phyloP scores from a whole-genome alignment of 1,139 yeast species.

The Nakaseomyces bracarensis region DNA sequence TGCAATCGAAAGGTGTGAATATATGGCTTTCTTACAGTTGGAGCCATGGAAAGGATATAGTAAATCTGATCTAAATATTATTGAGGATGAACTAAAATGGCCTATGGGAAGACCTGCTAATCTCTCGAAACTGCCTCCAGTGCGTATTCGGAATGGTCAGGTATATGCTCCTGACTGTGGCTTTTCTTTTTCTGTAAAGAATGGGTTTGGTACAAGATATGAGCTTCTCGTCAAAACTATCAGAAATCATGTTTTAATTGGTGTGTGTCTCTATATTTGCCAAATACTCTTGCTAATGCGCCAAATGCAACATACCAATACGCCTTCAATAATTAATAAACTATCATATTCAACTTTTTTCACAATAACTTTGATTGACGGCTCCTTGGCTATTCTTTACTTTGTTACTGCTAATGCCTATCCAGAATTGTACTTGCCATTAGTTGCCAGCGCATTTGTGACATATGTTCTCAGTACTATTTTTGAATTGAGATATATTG shows the following conservation, averaged over 20 bases:
- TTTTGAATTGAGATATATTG: slow-evolving; percentile 71
- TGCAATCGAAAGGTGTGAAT: slow-evolving; percentile 56
- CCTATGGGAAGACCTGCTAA: slow-evolving; percentile 73
- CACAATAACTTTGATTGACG: slow-evolving; percentile 54
- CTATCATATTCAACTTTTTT: slow-evolving; percentile 57
- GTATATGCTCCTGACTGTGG: slow-evolving; percentile 91
- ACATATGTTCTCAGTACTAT: slow-evolving; percentile 63
- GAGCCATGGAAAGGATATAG: slow-evolving; percentile 47
- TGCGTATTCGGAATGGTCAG: slow-evolving; percentile 47
- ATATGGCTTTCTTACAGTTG: slow-evolving; percentile 57
- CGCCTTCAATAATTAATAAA: slow-evolving; percentile 72
- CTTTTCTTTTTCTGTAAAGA: slow-evolving; percentile 38
- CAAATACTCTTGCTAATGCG: slow-evolving; percentile 46
- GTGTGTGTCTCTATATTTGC: slow-evolving; percentile 39
- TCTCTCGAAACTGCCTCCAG: slow-evolving; percentile 43
- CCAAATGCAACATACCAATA: slow-evolving; percentile 63
- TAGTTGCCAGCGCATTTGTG: slow-evolving; percentile 62
- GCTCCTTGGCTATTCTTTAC: slow-evolving; percentile 54
- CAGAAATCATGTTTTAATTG: slow-evolving; percentile 41
- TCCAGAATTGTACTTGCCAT: slow-evolving; percentile 52
- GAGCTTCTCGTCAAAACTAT: slow-evolving; percentile 42
- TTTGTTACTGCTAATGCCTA: slow-evolving; percentile 50
- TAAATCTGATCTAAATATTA: slow-evolving; percentile 43
- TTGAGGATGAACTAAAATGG: slow-evolving; percentile 61
- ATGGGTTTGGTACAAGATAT: slow-evolving; percentile 48